Evolutionary conservation across 2,329 filamentous ascomycete genomes (phyloP).

Genomic region (Fusarium sacchari): DNA sequence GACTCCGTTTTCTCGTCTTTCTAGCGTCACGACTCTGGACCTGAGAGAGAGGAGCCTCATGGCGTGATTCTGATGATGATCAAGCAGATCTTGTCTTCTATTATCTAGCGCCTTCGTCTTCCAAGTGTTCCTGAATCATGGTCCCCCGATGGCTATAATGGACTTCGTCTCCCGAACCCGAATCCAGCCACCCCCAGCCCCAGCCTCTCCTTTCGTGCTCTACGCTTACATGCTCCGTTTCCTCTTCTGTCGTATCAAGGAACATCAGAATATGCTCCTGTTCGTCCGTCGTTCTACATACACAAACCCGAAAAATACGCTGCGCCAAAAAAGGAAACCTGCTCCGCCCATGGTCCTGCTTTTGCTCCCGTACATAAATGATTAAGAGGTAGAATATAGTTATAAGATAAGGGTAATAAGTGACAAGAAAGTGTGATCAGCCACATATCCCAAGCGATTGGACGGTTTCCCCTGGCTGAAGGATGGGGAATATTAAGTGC

Average conservation of each 20-base stretch:
- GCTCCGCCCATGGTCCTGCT: conserved; percentile 22
- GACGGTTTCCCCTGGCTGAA: conserved; percentile 38
- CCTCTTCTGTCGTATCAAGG: conserved; percentile 4
- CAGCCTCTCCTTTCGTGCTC: conserved; percentile 9
- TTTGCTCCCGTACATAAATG: conserved; percentile 26
- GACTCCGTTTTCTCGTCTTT: conserved; percentile 27
- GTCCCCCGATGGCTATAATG: conserved; percentile 5
- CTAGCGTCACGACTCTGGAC: conserved; percentile 21
- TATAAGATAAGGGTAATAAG: conserved; percentile 32
- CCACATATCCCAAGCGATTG: conserved; percentile 41
- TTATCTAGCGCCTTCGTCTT: conserved; percentile 31
- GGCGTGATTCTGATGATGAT: conserved; percentile 36
- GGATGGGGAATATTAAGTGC: conserved; percentile 42
- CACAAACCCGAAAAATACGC: conserved; percentile 34
- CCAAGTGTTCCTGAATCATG: conserved; percentile 24
- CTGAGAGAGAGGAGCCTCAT: conserved; percentile 29
- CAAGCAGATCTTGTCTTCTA: conserved; percentile 36
- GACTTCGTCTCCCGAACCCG: background rate
- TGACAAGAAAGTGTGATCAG: conserved; percentile 37
- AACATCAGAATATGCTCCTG: conserved; percentile 11
- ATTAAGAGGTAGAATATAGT: conserved; percentile 29
- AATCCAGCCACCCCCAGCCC: background rate
- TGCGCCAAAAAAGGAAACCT: conserved; percentile 32
- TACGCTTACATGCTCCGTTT: background rate
- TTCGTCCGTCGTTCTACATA: conserved; percentile 21